These are phyloP conservation scores for Isatis lusitanica DNA, from an alignment of 441 rosid genomes.

Conservation along the genomic window DNA sequence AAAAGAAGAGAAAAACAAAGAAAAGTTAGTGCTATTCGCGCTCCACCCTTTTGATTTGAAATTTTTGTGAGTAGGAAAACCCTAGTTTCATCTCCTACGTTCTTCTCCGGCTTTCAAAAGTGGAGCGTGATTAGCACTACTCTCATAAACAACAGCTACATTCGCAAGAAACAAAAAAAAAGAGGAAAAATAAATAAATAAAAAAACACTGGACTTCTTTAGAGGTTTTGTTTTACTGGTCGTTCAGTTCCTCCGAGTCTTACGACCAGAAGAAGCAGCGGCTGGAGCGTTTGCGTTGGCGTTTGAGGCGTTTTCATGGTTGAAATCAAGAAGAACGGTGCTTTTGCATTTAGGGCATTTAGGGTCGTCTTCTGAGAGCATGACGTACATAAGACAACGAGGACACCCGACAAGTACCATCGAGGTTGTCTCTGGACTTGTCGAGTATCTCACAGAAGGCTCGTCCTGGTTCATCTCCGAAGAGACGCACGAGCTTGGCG, in stretches of 20 bases:
- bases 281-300: constrained; percentile 28
- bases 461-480: constrained; percentile 73
- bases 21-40: constrained; percentile 51
- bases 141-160: constrained; percentile 34
- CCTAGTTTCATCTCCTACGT: constrained; percentile 36
- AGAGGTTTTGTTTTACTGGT: constrained; percentile 1
- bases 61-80: constrained; percentile 9
- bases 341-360: constrained; percentile 97
- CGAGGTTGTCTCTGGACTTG: constrained; percentile 83
- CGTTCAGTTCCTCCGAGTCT: constrained; percentile 40
- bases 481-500: constrained; percentile 89
- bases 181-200: background rate
- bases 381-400: constrained; percentile 93
- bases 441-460: constrained; percentile 37
- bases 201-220: constrained; percentile 14
- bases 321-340: constrained; percentile 92
- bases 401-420: constrained; percentile 98
- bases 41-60: constrained; percentile 39
- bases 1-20: constrained; percentile 14
- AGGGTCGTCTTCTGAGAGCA: constrained; percentile 91
- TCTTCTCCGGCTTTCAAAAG: constrained; percentile 28
- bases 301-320: constrained; percentile 49
- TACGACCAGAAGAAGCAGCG: constrained; percentile 40
- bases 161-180: background rate
- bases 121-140: constrained; percentile 77